Conservation (phyloP, 2,329 filamentous ascomycete genomes). For the Aureobasidium sp. region DNA sequence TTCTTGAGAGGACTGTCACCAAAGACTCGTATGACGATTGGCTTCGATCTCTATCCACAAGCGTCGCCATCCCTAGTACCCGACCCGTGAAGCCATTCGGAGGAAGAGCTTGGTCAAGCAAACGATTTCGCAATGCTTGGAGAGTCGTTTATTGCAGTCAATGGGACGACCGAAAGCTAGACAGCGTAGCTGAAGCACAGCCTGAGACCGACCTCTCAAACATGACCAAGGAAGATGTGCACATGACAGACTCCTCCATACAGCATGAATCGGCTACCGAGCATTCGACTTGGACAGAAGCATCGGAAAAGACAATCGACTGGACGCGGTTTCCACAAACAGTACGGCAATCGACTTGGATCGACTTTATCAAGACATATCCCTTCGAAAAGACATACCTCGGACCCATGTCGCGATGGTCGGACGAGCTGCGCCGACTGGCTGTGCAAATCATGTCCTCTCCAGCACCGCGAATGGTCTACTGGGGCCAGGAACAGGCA, state of each 20-base stretch:
- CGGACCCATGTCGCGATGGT: slow-evolving; percentile 27
- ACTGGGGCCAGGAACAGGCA: slow-evolving; percentile 27
- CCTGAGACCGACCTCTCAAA: background rate
- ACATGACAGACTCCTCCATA: background rate
- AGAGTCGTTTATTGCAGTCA: slow-evolving; percentile 9
- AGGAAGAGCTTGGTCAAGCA: slow-evolving; percentile 14
- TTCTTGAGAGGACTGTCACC: background rate
- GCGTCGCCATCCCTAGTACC: background rate
- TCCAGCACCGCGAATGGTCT: slow-evolving; percentile 25
- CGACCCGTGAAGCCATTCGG: slow-evolving; percentile 4
- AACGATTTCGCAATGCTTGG: slow-evolving; percentile 12
- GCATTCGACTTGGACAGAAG: background rate
- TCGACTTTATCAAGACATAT: slow-evolving; percentile 22
- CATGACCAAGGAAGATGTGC: background rate
- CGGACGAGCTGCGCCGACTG: slow-evolving; percentile 21
- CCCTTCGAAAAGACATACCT: slow-evolving; percentile 27
- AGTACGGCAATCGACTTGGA: background rate
- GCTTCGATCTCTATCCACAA: slow-evolving; percentile 2
- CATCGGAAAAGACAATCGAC: background rate
- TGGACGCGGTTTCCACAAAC: slow-evolving; percentile 3
- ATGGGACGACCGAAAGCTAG: background rate
- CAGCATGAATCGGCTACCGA: background rate
- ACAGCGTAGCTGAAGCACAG: background rate
- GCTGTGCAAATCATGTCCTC: slow-evolving; percentile 26
- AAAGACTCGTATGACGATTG: slow-evolving; percentile 8